Base-by-base conservation (phyloP, 192 early-diverging fungal genomes). In the Coemansia javaensis region DNA sequence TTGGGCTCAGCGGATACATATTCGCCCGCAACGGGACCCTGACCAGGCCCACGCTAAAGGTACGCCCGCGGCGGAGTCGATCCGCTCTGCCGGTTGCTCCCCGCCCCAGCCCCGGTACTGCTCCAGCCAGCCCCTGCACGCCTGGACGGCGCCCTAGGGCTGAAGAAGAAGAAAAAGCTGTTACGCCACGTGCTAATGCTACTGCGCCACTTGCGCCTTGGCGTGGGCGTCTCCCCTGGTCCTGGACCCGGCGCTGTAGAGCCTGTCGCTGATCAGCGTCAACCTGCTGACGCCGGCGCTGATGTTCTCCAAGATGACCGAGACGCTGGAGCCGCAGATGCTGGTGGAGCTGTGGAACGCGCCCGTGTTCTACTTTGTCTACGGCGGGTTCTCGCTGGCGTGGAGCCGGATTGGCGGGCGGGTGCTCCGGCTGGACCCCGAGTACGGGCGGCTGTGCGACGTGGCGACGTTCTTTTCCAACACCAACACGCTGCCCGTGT, bases 201-300 rank as follows among this genome's bases (percentile, higher is more conserved):
- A n/a, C n/a, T n/a, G n/a, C n/a, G n/a, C n/a, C n/a, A n/a, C n/a
- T n/a, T n/a, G n/a, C n/a, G n/a, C n/a, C n/a, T n/a, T n/a, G n/a
- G n/a, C n/a, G n/a, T n/a, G n/a, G n/a, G n/a, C n/a, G n/a, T n/a
- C n/a, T n/a, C n/a, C n/a, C n/a, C n/a, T n/a, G n/a, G n/a, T n/a
- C n/a, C n/a, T n/a, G n/a, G n/a, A 44, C 21, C 18, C 18, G 39
- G 9, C 37, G 20, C 1, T 67, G 33, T 68, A 77, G 75, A 66
- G 60, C 13, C 43, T 77, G 22, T 77, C 75, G 35, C 46, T 77
- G 15, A 70, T 88, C 32, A 88, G 86, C 63, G 38, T 88, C 41
- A 79, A 80, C 48, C 83, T 84, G 46, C 80, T 88, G 67, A 88
- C 86, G 37, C 86, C 86, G 1, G 83, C 83, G 44, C 71, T 88